Evolutionary conservation across 2,329 filamentous ascomycete genomes (phyloP).

Genomic region (Ilyonectria destructans): DNA sequence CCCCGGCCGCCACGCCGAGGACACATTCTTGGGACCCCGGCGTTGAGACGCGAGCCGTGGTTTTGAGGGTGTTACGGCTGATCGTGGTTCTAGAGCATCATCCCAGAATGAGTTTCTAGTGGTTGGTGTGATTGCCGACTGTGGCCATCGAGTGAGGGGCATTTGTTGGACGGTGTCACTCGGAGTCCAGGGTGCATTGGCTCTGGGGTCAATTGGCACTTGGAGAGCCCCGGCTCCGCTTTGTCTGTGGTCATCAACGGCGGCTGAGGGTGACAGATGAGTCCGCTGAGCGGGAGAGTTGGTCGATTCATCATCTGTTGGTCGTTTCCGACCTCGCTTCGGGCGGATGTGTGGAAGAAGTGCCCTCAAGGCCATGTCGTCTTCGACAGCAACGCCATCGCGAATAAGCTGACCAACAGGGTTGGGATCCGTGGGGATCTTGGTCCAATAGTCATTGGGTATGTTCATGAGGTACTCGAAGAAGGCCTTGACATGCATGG

Average conservation of each 20-base stretch:
- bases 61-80: slow-evolving; percentile 80
- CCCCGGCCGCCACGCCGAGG: slow-evolving; percentile 88
- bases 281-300: slow-evolving; percentile 72
- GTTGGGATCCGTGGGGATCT: slow-evolving; percentile 78
- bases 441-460: slow-evolving; percentile 83
- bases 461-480: slow-evolving; percentile 91
- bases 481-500: slow-evolving; percentile 95
- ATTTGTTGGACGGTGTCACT: slow-evolving; percentile 65
- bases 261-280: slow-evolving; percentile 70
- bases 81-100: slow-evolving; percentile 76
- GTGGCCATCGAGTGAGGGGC: slow-evolving; percentile 79
- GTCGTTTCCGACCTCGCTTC: slow-evolving; percentile 75
- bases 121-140: slow-evolving; percentile 82
- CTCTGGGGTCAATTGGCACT: slow-evolving; percentile 62
- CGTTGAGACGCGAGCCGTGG: slow-evolving; percentile 64
- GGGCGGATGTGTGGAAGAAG: slow-evolving; percentile 83
- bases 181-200: slow-evolving; percentile 56
- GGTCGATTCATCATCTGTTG: slow-evolving; percentile 72
- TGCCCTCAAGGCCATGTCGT: slow-evolving; percentile 90
- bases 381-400: slow-evolving; percentile 88
- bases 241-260: slow-evolving; percentile 58
- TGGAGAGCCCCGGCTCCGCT: slow-evolving; percentile 61
- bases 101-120: slow-evolving; percentile 69
- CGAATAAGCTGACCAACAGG: slow-evolving; percentile 77
- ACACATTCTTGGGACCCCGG: slow-evolving; percentile 88